Evolutionary conservation across 2,329 filamentous ascomycete species (phyloP), one percentile per base, ranked within the genome.

Genomic region (Lasiodiplodia sp.): DNA sequence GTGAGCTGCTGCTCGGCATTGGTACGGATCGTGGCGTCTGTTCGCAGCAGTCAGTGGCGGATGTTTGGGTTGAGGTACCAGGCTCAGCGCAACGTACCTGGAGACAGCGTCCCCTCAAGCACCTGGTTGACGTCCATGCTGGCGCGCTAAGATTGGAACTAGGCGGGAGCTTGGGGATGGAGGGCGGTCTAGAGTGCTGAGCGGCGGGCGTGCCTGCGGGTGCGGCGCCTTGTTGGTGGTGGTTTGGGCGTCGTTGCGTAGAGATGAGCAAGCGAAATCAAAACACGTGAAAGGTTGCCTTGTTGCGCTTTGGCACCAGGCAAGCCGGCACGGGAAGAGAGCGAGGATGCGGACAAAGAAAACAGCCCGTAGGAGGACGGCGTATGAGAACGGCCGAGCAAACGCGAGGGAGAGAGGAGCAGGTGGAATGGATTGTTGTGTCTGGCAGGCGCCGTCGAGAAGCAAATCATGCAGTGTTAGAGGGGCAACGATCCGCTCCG

Each of bases 91-190:
- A 49, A 68, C 55, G 82, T 86, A 98, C 96, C 95, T 80, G 94
- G 88, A 79, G 94, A 96, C 84, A 98, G 90, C 82, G 96, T 98
- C 86, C 94, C 95, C 84, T 93, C 90, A 86, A 99, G 92, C 86
- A 99, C 95, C 85, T 94, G 91, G 86, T 95, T 97, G 86, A 98
- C 96, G 86, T 98, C 93, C 92, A 96, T 94, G 86, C 88, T 93
- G 82, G 78, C 72, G 73, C 73, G 75, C 76, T 76, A 75, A 75
- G 69, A 72, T 58, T 21, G 37, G 8, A 21, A 44, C 51, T 55
- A 51, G 53, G 21, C 40, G 58, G 63, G 31, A 68, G 52, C 47
- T 25, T 60, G 23, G 52, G 18, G 14, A 21, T 28, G 69, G 18
- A 38, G 25, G 21, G 53, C 14, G 55, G 44, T 47, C 18, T 25